Conservation (phyloP, 495 filamentous ascomycete species). For the Hypoxylon lienhwacheense region DNA sequence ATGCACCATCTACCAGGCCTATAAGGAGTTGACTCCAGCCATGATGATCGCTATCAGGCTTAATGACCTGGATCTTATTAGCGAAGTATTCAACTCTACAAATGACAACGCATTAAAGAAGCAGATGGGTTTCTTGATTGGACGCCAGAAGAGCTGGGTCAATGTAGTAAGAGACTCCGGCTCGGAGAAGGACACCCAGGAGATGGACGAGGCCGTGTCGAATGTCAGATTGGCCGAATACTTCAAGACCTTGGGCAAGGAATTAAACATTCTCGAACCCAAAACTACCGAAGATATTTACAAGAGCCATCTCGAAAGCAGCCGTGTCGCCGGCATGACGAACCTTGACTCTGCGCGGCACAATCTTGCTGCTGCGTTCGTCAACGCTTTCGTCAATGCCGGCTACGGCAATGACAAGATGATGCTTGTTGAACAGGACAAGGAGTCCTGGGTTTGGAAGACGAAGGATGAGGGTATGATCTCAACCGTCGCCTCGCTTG, state of each 20-base stretch:
- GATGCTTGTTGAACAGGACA: constrained; percentile 83
- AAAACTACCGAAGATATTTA: constrained; percentile 99
- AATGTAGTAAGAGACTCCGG: constrained; percentile 59
- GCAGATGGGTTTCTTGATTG: constrained; percentile 92
- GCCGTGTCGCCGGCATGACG: constrained; percentile 83
- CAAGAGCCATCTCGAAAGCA: constrained; percentile 97
- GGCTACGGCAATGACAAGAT: constrained; percentile 95
- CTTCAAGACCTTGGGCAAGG: constrained; percentile 91
- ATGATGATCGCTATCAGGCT: constrained; percentile 92
- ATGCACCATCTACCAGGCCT: constrained; percentile 87
- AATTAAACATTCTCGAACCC: constrained; percentile 94
- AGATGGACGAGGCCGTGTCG: constrained; percentile 78
- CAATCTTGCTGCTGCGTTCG: constrained; percentile 93
- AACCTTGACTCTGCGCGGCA: constrained; percentile 94
- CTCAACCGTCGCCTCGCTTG: constrained; percentile 90
- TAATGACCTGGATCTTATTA: constrained; percentile 80
- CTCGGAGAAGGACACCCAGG: constrained; percentile 61
- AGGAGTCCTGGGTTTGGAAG: constrained; percentile 96
- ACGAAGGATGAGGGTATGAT: constrained; percentile 98
- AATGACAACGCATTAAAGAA: constrained; percentile 81
- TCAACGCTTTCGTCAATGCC: constrained; percentile 95
- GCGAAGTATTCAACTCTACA: constrained; percentile 75
- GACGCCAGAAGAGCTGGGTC: constrained; percentile 86
- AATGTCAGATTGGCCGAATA: constrained; percentile 87
- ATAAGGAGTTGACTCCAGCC: constrained; percentile 89